Percentiles rank a stretch among this genome's conserved stretches.
Conservation (phyloP, 768 basidiomycete species). For the Cystobasidium tubakii region DNA sequence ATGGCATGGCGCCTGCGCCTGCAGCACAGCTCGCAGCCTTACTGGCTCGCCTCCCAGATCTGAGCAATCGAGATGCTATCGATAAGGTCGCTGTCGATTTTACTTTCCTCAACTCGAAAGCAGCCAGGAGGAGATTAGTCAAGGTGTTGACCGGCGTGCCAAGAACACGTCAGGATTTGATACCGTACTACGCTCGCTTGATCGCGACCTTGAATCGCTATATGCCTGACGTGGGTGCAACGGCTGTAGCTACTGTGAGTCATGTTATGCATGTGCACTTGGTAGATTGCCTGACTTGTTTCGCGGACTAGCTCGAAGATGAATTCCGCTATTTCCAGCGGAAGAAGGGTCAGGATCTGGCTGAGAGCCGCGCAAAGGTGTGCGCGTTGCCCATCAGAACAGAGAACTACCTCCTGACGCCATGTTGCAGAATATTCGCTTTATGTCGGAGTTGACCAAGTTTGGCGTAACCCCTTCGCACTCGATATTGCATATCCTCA, state of each 20-base stretch:
- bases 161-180: conserved; percentile 77
- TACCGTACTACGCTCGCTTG: conserved; percentile 87
- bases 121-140: conserved; percentile 80
- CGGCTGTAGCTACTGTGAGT: conserved; percentile 72
- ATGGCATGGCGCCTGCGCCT: conserved; percentile 67
- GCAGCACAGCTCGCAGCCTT: conserved; percentile 86
- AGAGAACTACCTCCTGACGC: background rate
- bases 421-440: conserved; percentile 69
- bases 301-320: conserved; percentile 71
- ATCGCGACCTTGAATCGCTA: conserved; percentile 82
- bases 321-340: conserved; percentile 91
- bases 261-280: background rate
- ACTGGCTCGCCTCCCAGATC: conserved; percentile 83
- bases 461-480: conserved; percentile 85
- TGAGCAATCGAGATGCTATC: conserved; percentile 79
- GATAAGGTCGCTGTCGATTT: conserved; percentile 95
- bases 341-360: conserved; percentile 85
- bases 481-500: conserved; percentile 88
- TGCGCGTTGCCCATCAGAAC: conserved; percentile 9
- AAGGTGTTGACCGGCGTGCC: conserved; percentile 80
- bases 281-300: background rate
- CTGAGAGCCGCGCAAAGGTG: conserved; percentile 79
- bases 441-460: conserved; percentile 87
- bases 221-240: conserved; percentile 85
- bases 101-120: conserved; percentile 92